Base-by-base conservation (phyloP, 257 asterid genomes). In the Solanum pimpinellifolium region DNA sequence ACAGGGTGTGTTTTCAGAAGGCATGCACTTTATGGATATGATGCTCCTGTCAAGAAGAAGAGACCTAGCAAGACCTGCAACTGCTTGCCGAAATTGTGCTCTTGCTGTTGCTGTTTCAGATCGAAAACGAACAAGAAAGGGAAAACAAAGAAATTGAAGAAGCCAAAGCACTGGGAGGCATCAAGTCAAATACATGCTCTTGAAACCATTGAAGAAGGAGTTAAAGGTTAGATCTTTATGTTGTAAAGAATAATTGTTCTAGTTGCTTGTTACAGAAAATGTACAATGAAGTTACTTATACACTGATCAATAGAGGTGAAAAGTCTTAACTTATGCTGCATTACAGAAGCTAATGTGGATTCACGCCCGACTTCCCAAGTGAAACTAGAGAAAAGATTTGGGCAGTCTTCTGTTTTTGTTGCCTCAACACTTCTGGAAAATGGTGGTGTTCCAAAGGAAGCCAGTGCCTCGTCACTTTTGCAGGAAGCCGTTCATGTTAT, bases 101-200 rank as follows among this genome's bases (percentile, higher is more conserved):
- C 94, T 87, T 91, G 87, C 66, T 94, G 95, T 73, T 95, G 95
- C 78, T 92, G 97, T 44, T 85, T 85, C 83, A 78, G 84, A 72
- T 90, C 91, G 60, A 91, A 93, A 68, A 95, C 92, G 87, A 91
- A 83, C 85, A 91, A 85, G 87, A 92, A 91, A 87, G 94, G 95
- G 74, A 93, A 92, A 91, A 41, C 88, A 47, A 95, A 91, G 94
- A 95, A 90, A 86, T 89, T 88, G 90, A 92, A 91, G 92, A 94
- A 92, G 89, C 90, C 88, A 83, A 94, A 94, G 93, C 95, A 90
- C 56, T 92, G 93, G 92, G 99, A 96, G 73, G 90, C 98, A 20
- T 96, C 99, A 3, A 95, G 94, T 92, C 99, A 95, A 90, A 92
- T 96, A 62, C 96, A 96, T 88, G 98, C 99, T 85, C 98, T 96